Conservation (phyloP, 1,139 yeast genomes). For the Geotrichum australiense region DNA sequence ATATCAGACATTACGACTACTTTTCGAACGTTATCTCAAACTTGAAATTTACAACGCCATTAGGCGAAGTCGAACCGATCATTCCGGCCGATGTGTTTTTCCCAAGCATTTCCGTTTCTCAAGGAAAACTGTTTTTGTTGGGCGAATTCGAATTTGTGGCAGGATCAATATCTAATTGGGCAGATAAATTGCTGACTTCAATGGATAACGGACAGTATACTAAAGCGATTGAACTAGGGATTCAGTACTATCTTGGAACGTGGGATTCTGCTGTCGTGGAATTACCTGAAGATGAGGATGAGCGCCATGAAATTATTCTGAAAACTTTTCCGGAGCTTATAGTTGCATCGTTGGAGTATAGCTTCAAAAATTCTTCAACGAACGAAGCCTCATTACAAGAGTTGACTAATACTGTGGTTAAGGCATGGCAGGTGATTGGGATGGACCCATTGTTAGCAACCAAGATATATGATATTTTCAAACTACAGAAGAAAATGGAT, state of each 20-base stretch:
- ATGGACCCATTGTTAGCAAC: slow-evolving; percentile 42
- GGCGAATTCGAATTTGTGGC: slow-evolving; percentile 45
- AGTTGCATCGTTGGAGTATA: slow-evolving; percentile 42
- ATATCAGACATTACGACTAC: slow-evolving; percentile 39
- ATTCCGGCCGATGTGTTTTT: slow-evolving; percentile 33
- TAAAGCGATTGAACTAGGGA: slow-evolving; percentile 50
- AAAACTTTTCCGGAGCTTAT: slow-evolving; percentile 54
- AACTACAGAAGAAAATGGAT: slow-evolving; percentile 41
- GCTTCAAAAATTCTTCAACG: slow-evolving; percentile 28
- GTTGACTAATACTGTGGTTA: slow-evolving; percentile 37
- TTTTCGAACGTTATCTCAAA: slow-evolving; percentile 28
- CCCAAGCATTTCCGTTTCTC: slow-evolving; percentile 37
- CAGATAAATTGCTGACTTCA: slow-evolving; percentile 49
- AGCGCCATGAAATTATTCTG: slow-evolving; percentile 44
- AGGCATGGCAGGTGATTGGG: slow-evolving; percentile 37
- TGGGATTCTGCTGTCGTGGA: slow-evolving; percentile 46
- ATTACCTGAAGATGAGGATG: slow-evolving; percentile 42
- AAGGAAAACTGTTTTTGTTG: slow-evolving; percentile 43
- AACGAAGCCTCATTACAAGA: slow-evolving; percentile 14
- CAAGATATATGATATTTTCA: slow-evolving; percentile 19
- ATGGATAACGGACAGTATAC: slow-evolving; percentile 45
- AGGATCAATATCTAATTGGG: slow-evolving; percentile 69
- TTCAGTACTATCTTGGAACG: slow-evolving; percentile 46
- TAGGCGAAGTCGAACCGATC: slow-evolving; percentile 20
- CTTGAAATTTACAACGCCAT: slow-evolving; percentile 23